Conservation (phyloP, 805 yeast genomes). For the Candida sphagnicola region DNA sequence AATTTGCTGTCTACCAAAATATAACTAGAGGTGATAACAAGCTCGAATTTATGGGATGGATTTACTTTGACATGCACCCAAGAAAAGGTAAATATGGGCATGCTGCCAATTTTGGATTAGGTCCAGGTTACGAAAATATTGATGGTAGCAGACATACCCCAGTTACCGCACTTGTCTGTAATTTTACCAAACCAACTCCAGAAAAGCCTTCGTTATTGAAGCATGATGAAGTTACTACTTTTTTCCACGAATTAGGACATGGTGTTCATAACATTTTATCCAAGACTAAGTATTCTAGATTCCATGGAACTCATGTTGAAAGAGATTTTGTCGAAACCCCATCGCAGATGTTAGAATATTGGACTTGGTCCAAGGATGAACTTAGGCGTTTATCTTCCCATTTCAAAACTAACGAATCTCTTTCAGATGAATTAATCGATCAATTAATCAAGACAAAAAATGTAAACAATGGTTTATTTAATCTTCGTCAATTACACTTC, state of each 20-base stretch:
- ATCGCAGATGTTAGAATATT: constrained; percentile 82
- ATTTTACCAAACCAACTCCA: constrained; percentile 70
- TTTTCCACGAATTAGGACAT: constrained; percentile 88
- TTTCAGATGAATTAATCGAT: constrained; percentile 54
- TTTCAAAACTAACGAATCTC: constrained; percentile 54
- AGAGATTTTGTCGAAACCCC: constrained; percentile 92
- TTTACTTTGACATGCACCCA: constrained; percentile 80
- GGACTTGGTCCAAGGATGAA: constrained; percentile 75
- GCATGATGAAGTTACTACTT: constrained; percentile 75
- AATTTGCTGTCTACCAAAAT: constrained; percentile 69
- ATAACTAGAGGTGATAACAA: constrained; percentile 35
- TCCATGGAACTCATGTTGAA: constrained; percentile 74
- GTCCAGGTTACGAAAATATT: constrained; percentile 52
- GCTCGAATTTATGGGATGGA: constrained; percentile 64
- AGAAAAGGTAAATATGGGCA: constrained; percentile 85
- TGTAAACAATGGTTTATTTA: constrained; percentile 70
- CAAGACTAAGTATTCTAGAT: constrained; percentile 57
- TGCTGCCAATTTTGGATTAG: constrained; percentile 76
- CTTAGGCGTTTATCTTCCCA: constrained; percentile 61
- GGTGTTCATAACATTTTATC: constrained; percentile 80
- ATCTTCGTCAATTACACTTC: constrained; percentile 73
- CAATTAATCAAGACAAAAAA: constrained; percentile 63
- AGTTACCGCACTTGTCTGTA: constrained; percentile 77
- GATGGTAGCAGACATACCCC: constrained; percentile 56
- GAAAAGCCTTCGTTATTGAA: constrained; percentile 71